phyloP scores from a whole-genome alignment of 371 early-diverging fungal species.

The Gilbertella persicaria region DNA sequence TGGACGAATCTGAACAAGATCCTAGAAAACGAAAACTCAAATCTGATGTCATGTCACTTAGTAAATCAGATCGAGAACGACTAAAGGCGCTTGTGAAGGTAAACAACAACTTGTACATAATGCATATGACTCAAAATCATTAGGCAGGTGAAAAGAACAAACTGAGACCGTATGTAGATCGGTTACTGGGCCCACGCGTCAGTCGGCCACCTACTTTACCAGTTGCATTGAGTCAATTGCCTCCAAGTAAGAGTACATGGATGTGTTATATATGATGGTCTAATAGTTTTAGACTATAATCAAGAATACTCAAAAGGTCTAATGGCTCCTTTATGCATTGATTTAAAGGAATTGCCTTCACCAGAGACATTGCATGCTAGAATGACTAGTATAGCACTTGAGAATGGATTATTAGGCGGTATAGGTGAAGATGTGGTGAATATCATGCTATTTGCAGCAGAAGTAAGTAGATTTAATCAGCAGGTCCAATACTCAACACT shows the following conservation, averaged over 20 bases:
- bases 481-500: neutral
- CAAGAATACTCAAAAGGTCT: conserved; percentile 71
- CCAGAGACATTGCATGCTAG: conserved; percentile 69
- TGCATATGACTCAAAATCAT: neutral
- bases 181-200: conserved; percentile 41
- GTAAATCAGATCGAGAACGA: conserved; percentile 70
- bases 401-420: conserved; percentile 71
- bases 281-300: conserved; percentile 36
- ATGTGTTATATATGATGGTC: too few species aligned
- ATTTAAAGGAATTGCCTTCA: conserved; percentile 71
- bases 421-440: conserved; percentile 67
- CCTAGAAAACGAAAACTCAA: conserved; percentile 65
- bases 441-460: conserved; percentile 72
- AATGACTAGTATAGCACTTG: conserved; percentile 73
- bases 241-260: conserved; percentile 52
- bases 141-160: conserved; percentile 37
- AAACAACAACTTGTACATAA: conserved; percentile 1
- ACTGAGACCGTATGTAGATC: conserved; percentile 42
- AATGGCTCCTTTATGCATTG: conserved; percentile 69
- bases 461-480: conserved; percentile 55
- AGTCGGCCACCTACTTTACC: conserved; percentile 53
- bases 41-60: conserved; percentile 71
- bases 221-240: conserved; percentile 48
- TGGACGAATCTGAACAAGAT: conserved; percentile 47
- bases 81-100: conserved; percentile 63